A percentile compares a stretch with the other conserved stretches of the same genome.
Conservation (phyloP, 345 rosid genomes). For the Bruguiera sexangula region DNA sequence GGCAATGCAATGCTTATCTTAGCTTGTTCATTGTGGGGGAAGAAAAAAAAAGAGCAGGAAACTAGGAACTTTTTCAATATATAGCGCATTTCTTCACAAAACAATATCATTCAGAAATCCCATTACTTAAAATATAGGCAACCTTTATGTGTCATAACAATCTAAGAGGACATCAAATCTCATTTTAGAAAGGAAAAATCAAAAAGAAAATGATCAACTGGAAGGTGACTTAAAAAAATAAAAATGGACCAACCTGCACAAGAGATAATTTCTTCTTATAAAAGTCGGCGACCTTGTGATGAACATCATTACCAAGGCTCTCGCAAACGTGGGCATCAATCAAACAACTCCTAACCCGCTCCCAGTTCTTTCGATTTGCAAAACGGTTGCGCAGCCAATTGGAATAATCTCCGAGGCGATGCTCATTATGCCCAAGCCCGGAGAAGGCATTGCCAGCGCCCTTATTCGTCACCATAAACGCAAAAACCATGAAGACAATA, state of each 20-base stretch:
- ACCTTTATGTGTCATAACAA: too few relatives aligned
- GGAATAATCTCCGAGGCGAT: slow-evolving; percentile 26
- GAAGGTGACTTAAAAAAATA: not conserved
- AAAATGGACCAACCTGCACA: slow-evolving; percentile 5
- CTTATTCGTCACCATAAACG: slow-evolving; percentile 31
- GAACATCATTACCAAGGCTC: not conserved
- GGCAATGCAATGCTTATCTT: too few relatives aligned
- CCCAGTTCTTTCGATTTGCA: slow-evolving; percentile 31
- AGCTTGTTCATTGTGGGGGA: too few relatives aligned
- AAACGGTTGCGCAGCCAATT: slow-evolving; percentile 33
- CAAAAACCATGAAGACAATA: slow-evolving; percentile 19
- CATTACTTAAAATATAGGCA: too few relatives aligned
- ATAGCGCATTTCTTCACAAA: too few relatives aligned
- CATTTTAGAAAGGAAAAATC: too few relatives aligned
- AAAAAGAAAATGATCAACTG: too few relatives aligned
- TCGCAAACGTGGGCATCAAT: slow-evolving; percentile 25
- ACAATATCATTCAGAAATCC: too few relatives aligned
- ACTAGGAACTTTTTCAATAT: too few relatives aligned
- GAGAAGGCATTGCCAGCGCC: slow-evolving; percentile 25
- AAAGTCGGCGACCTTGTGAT: slow-evolving; percentile 5
- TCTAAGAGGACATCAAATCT: too few relatives aligned
- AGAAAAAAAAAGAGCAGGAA: too few relatives aligned
- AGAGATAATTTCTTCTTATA: slow-evolving; percentile 17
- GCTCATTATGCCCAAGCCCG: slow-evolving; percentile 18
- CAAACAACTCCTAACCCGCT: slow-evolving; percentile 29